Conservation (phyloP, 1,284 basidiomycete species). For the Boletus albobrunnescens region DNA sequence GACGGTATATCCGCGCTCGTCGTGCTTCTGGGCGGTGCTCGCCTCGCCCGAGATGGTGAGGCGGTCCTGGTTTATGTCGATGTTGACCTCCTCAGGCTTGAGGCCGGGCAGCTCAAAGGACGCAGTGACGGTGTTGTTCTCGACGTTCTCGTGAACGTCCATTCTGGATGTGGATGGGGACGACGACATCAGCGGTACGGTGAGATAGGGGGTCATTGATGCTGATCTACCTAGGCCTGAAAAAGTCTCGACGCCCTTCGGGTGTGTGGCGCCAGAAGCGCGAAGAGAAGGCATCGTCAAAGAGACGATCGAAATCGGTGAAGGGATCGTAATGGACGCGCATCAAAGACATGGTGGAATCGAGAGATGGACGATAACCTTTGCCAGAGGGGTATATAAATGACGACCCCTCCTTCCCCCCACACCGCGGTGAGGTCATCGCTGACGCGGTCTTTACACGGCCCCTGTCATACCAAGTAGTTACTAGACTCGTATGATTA, state of each 20-base stretch:
- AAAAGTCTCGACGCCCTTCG: slow-evolving; percentile 16
- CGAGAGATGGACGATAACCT: neutral
- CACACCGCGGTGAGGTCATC: neutral
- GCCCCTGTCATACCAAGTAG: neutral
- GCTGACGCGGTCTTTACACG: slow-evolving; percentile 14
- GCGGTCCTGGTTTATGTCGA: slow-evolving; percentile 42
- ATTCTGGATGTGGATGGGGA: slow-evolving; percentile 36
- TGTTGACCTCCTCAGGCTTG: slow-evolving; percentile 39
- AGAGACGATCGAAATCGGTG: slow-evolving; percentile 48
- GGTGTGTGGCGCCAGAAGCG: slow-evolving; percentile 21
- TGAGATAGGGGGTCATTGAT: no score
- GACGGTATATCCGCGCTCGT: slow-evolving; percentile 45
- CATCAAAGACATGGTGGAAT: slow-evolving; percentile 31
- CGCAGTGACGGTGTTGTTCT: slow-evolving; percentile 42
- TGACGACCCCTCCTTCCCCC: no score
- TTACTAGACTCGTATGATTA: no score
- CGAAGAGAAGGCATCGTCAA: slow-evolving; percentile 44
- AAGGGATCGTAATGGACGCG: slow-evolving; percentile 47
- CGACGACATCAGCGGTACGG: no score
- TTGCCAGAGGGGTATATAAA: no score
- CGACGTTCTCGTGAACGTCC: slow-evolving; percentile 44
- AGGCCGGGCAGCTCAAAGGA: slow-evolving; percentile 49
- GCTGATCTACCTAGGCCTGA: slow-evolving; percentile 27
- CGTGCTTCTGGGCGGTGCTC: slow-evolving; percentile 31
- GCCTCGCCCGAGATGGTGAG: slow-evolving; percentile 46